Base-by-base conservation (phyloP, 2,329 filamentous ascomycete species). In the Aspergillus melleus region DNA sequence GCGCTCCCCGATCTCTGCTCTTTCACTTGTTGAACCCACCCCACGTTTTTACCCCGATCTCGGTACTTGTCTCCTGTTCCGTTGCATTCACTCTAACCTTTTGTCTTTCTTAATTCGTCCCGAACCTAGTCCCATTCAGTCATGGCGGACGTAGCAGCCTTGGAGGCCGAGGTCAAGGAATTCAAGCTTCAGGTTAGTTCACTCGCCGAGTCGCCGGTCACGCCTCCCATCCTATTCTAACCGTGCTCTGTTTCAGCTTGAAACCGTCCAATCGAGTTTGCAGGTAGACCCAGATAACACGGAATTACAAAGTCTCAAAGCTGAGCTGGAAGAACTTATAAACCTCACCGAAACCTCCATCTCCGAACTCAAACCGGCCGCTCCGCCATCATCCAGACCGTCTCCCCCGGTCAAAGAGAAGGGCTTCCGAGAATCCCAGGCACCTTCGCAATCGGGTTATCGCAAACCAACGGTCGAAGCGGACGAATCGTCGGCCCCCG, bases 311-410 rank as follows among this genome's bases (percentile, higher is more conserved):
- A 86, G 84, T 72, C 86, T 96, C 74, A 88, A 90, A 78, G 81
- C 85, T 74, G 92, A 96, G 83, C 86, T 96, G 79, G 85, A 91
- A 82, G 85, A 89, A 79, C 87, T 91, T 77, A 89, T 98, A 77
- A 83, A 85, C 74, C 85, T 92, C 68, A 86, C 92, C 77, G 86
- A 93, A 81, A 87, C 89, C 72, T 86, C 88, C 69, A 89, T 97
- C 76, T 88, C 89, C 79, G 90, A 95, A 77, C 84, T 95, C 75
- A 88, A 90, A 78, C 86, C 86, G 75, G 68, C 79, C 49, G 74
- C 80, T 73, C 74, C 84, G 63, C 82, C 84, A 61, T 66, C 65
- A 66, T 78, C 61, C 68, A 75, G 80, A 68, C 61, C 83, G 54
- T 77, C 83, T 46, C 80, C 82, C 50, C 77, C 83, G n/a, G 76